Evolutionary conservation across 2,329 filamentous ascomycete species (phyloP), one percentile per base, ranked within the genome.

Genomic region (Sporothrix sp.): DNA sequence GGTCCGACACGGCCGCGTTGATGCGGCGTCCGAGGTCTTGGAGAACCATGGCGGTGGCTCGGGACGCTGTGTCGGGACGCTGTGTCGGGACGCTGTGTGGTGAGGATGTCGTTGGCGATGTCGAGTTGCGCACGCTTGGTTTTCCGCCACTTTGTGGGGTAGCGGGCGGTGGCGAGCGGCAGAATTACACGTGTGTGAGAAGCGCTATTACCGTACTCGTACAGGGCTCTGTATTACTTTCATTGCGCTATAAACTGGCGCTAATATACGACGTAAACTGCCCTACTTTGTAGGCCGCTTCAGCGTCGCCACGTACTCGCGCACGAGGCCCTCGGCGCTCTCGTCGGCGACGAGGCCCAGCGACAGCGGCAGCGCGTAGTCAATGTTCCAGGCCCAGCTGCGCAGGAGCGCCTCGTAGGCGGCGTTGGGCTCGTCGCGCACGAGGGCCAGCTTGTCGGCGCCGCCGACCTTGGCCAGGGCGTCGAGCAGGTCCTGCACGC

Each of bases 1-100:
- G 78, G 72, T 96, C 91, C 57, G 83, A 85, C 72, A 98, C 87
- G 62, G 93, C 93, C 75, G 88, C 81, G 72, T 96, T 97, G 69
- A 98, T 97, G 72, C 93, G 93, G 76, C 91, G 89, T 61, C 93
- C 93, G 54, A 98, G 81, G 79, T 98, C 93, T 82, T 95, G 90
- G 65, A 98, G 85, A 78, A 98, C 93, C 93, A 98, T 98, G 65
- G 63, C 42, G 30, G 32, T 37, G 30, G 48, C 7, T 16, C 32
- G 27, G 33, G 32, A 44, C 28, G 11, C 38, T 35, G n/a, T n/a
- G n/a, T n/a, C n/a, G n/a, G n/a, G n/a, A n/a, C n/a, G n/a, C n/a
- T 18, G 32, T 11, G 50, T 39, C 32, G 16, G 25, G 23, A 21
- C 14, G 32, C 38, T 4, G 23, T 9, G 23, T 16, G 14, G 20